These are phyloP conservation scores for Beauveria pseudobassiana DNA, from an alignment of 2,329 filamentous ascomycete genomes.

Conservation along the genomic window DNA sequence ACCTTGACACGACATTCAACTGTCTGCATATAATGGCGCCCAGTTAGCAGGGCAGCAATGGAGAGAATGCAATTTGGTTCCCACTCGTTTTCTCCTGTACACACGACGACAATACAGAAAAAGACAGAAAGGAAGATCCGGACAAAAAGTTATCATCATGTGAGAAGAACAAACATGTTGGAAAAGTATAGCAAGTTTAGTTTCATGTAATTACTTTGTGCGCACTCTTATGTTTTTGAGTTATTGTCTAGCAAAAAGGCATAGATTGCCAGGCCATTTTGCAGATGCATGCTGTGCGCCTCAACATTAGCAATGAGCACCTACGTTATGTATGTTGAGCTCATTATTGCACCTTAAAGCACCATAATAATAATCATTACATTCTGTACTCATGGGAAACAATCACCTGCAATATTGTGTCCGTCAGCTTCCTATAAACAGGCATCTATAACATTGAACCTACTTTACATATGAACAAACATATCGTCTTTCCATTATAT, in stretches of 20 bases:
- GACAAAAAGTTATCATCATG: background rate
- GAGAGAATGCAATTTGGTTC: background rate
- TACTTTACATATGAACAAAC: background rate
- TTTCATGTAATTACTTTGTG: background rate
- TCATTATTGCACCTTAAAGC: too few species aligned
- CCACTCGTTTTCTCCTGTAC: background rate
- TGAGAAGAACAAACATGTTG: background rate
- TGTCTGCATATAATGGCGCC: slow-evolving; percentile 2
- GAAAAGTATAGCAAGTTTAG: background rate
- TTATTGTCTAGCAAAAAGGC: background rate
- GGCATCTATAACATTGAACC: too few species aligned
- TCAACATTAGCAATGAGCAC: background rate
- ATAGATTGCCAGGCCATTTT: background rate
- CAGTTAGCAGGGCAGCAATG: background rate
- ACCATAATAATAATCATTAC: too few species aligned
- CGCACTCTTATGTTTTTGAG: background rate
- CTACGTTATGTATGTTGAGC: background rate
- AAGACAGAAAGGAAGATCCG: background rate
- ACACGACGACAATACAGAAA: background rate
- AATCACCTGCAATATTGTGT: too few species aligned
- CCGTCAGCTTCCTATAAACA: too few species aligned
- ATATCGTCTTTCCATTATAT: background rate
- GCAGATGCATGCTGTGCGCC: background rate
- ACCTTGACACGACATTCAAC: slow-evolving; percentile 6
- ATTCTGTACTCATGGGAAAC: too few species aligned